These are phyloP conservation scores for Neurospora sp. DNA, from an alignment of 2,329 filamentous ascomycete genomes.

Conservation along the genomic window DNA sequence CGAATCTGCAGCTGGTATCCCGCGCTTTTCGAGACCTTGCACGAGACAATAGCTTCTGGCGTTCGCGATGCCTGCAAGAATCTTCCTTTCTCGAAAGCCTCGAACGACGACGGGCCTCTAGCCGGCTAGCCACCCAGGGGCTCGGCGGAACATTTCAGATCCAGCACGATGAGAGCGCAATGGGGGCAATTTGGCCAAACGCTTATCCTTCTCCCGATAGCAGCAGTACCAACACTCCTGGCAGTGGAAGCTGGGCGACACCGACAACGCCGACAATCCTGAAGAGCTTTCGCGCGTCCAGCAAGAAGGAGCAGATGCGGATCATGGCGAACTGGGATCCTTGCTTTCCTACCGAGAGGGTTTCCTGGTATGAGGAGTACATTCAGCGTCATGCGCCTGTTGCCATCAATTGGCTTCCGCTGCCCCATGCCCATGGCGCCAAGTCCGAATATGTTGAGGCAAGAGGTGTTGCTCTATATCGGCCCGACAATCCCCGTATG, in stretches of 20 bases:
- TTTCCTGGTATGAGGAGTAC: conserved; percentile 85
- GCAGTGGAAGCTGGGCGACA: background rate
- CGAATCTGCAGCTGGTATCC: conserved; percentile 59
- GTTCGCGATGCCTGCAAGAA: conserved; percentile 59
- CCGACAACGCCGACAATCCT: background rate
- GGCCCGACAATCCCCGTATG: conserved; percentile 39
- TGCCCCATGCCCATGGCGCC: conserved; percentile 35
- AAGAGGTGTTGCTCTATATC: conserved; percentile 62
- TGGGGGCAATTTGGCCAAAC: background rate
- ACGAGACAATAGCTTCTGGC: conserved; percentile 71
- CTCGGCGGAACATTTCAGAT: background rate
- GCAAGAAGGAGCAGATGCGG: conserved; percentile 35
- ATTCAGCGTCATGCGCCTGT: conserved; percentile 70
- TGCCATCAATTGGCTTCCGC: conserved; percentile 67
- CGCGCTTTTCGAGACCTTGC: conserved; percentile 54
- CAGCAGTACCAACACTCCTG: conserved; percentile 17
- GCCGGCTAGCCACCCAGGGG: conserved; percentile 21
- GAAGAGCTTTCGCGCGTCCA: conserved; percentile 6
- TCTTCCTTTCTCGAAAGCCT: conserved; percentile 58
- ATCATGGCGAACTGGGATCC: conserved; percentile 78
- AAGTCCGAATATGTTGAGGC: conserved; percentile 46
- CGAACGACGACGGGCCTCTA: conserved; percentile 37
- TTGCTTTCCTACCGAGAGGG: conserved; percentile 56
- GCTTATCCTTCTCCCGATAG: conserved; percentile 8
- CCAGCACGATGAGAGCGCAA: background rate